phyloP scores from a whole-genome alignment of 1,139 yeast genomes.

The Yamadazyma spencermartinsiae region DNA sequence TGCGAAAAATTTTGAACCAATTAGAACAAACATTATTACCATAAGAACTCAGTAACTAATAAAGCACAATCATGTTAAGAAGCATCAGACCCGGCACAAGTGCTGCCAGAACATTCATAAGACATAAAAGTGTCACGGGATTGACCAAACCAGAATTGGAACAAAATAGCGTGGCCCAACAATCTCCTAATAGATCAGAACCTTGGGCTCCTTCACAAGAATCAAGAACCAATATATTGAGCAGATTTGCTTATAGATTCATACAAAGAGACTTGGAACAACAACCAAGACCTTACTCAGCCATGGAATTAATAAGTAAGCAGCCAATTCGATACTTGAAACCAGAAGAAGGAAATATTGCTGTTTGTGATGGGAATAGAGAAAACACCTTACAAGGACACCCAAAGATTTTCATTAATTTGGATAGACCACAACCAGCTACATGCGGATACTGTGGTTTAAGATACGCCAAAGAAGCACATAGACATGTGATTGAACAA shows the following conservation, averaged over 20 bases:
- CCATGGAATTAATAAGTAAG: constrained; percentile 77
- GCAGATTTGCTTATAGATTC: constrained; percentile 61
- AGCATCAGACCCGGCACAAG: constrained; percentile 4
- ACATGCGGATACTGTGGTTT: constrained; percentile 61
- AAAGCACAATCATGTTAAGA: constrained; percentile 9
- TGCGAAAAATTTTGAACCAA: constrained; percentile 2
- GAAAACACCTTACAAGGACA: constrained; percentile 75
- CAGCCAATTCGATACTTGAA: constrained; percentile 67
- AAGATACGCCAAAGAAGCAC: constrained; percentile 58
- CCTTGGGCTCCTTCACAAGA: constrained; percentile 76
- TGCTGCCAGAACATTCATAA: constrained; percentile 6
- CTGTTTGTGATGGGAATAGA: constrained; percentile 84
- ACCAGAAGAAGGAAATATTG: constrained; percentile 54
- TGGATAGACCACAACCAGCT: constrained; percentile 14
- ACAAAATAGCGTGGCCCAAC: constrained; percentile 41
- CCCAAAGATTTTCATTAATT: constrained; percentile 69
- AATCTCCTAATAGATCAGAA: constrained; percentile 72
- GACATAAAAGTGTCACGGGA: constrained; percentile 29
- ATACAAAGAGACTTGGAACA: constrained; percentile 64
- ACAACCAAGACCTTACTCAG: constrained; percentile 84
- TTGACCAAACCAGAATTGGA: constrained; percentile 40
- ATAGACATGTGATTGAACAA: constrained; percentile 37
- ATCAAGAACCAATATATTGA: constrained; percentile 57
- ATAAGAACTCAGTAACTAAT: background rate
- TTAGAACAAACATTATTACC: constrained; percentile 1